Conservation (phyloP, 2,329 filamentous ascomycete genomes). For the Colletotrichum sp. region DNA sequence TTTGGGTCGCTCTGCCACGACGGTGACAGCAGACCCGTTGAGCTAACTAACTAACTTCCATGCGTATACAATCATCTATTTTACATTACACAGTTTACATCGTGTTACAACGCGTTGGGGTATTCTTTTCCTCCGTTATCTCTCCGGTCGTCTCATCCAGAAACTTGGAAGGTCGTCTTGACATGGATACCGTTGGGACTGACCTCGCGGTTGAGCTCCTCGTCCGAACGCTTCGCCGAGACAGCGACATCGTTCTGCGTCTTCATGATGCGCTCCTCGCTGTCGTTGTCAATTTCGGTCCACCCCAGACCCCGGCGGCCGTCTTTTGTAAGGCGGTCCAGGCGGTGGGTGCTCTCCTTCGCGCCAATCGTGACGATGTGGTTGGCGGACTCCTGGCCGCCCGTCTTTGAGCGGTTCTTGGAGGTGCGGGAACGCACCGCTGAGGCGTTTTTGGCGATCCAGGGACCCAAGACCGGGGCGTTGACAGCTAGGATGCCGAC, state of each 20-base stretch:
- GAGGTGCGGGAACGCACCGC: constrained; percentile 18
- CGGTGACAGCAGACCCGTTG: background rate
- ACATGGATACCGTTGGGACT: background rate
- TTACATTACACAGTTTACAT: background rate
- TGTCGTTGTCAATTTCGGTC: constrained; percentile 25
- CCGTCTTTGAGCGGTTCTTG: background rate
- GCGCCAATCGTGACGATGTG: constrained; percentile 26
- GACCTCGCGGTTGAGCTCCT: background rate
- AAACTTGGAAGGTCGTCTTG: constrained; percentile 1
- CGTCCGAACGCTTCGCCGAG: constrained; percentile 4
- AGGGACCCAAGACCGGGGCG: constrained; percentile 27
- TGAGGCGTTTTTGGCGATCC: constrained; percentile 24
- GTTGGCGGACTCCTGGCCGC: constrained; percentile 2
- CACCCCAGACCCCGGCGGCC: constrained; percentile 22
- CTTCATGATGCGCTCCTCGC: constrained; percentile 25
- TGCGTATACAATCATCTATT: background rate
- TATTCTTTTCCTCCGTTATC: too few relatives aligned
- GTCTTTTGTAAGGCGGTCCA: constrained; percentile 21
- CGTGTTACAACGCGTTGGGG: background rate
- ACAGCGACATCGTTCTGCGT: background rate
- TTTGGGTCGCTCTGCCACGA: background rate
- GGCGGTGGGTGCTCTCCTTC: constrained; percentile 12
- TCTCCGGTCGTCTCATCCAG: background rate
- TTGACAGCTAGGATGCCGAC: constrained; percentile 29
- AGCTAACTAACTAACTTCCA: background rate